Conservation (phyloP, 2,329 filamentous ascomycete genomes). For the Talaromyces atroroseus region DNA sequence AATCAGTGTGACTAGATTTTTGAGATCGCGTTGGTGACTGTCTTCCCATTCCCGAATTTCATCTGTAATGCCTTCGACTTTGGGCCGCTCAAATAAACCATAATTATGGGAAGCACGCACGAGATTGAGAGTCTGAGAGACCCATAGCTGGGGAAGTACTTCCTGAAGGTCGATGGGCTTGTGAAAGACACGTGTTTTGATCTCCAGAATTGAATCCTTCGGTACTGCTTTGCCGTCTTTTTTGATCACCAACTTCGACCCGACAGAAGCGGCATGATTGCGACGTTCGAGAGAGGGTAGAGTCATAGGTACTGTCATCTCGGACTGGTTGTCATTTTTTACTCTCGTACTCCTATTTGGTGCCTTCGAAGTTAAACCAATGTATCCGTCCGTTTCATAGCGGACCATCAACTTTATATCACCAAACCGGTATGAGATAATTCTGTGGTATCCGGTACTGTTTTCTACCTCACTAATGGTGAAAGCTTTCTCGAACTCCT, state of each 20-base stretch:
- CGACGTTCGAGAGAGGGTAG: too few relatives aligned
- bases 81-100: constrained; percentile 31
- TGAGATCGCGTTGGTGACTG: constrained; percentile 27
- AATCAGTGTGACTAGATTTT: constrained; percentile 29
- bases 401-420: constrained; percentile 39
- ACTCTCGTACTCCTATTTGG: too few relatives aligned
- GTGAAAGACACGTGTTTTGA: constrained; percentile 40
- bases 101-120: constrained; percentile 41
- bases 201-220: constrained; percentile 39
- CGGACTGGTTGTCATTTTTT: too few relatives aligned
- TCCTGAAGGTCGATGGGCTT: constrained; percentile 31
- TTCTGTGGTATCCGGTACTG: constrained; percentile 44
- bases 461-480: constrained; percentile 30
- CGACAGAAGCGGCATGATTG: neutral
- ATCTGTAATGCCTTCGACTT: constrained; percentile 32
- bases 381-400: constrained; percentile 42
- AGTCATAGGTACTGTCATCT: too few relatives aligned
- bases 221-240: constrained; percentile 21
- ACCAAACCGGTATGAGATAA: constrained; percentile 43
- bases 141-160: constrained; percentile 41
- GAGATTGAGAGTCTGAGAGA: constrained; percentile 44
- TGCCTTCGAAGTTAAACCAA: too few relatives aligned
- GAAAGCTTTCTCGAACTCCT: constrained; percentile 43
- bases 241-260: constrained; percentile 27
- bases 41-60: constrained; percentile 35